A percentile compares a stretch with the other conserved stretches of the same genome.
phyloP scores from a whole-genome alignment of 108 stramenopile genomes.

The Poteriospumella lacustris region DNA sequence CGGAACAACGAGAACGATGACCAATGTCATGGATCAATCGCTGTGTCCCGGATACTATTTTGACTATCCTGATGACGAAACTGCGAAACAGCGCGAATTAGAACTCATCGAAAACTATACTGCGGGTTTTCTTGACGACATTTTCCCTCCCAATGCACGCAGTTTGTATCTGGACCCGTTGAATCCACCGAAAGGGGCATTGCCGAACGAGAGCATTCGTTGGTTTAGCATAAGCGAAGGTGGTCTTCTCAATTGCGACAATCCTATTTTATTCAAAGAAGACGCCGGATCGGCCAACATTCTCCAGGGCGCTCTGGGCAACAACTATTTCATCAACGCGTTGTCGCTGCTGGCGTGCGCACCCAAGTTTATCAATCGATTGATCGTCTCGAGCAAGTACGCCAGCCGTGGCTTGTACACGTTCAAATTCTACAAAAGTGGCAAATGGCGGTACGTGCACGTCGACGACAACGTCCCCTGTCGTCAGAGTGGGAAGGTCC shows the following conservation, averaged over 20 bases:
- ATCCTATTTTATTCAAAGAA: constrained; percentile 11
- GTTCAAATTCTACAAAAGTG: constrained; percentile 51
- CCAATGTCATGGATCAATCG: constrained; percentile 1
- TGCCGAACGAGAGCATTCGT: background rate
- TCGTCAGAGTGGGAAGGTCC: constrained; percentile 30
- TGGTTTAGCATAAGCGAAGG: constrained; percentile 16
- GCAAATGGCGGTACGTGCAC: constrained; percentile 53
- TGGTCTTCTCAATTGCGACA: background rate
- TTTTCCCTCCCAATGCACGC: constrained; percentile 6
- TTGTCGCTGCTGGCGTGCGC: background rate
- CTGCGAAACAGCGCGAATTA: background rate
- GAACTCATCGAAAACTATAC: background rate
- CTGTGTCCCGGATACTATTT: constrained; percentile 18
- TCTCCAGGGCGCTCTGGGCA: constrained; percentile 4
- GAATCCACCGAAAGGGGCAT: constrained; percentile 20
- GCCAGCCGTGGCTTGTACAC: constrained; percentile 40
- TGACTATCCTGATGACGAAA: constrained; percentile 24
- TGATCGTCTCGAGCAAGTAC: constrained; percentile 42
- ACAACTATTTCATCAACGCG: constrained; percentile 17
- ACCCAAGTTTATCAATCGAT: background rate
- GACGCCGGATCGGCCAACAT: background rate
- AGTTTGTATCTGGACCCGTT: constrained; percentile 15
- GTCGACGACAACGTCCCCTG: constrained; percentile 54
- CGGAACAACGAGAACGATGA: no score
- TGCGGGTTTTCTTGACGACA: background rate